Percentiles rank a stretch among this genome's conserved stretches.
These are phyloP conservation scores for Meripilus lineatus DNA, from an alignment of 1,284 basidiomycete species.

Conservation along the genomic window DNA sequence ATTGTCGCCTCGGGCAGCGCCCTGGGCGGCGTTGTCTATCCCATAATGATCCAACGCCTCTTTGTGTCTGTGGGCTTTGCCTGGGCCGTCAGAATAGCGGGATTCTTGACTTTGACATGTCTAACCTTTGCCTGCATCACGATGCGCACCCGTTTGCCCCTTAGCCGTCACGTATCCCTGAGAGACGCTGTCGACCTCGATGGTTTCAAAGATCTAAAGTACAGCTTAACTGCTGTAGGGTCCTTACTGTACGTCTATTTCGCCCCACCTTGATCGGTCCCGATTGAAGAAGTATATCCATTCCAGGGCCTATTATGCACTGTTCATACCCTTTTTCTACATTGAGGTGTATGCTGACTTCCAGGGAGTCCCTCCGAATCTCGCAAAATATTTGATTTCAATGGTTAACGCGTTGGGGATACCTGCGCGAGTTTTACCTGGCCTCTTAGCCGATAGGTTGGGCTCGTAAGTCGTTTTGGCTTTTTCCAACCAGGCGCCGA, in stretches of 20 bases:
- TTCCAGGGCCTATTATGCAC: slow-evolving; percentile 31
- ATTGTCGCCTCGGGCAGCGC: slow-evolving; percentile 32
- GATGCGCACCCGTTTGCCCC: slow-evolving; percentile 24
- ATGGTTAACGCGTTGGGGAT: slow-evolving; percentile 58
- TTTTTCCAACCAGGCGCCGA: too few relatives aligned
- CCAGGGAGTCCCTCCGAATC: slow-evolving; percentile 28
- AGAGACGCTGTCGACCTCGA: slow-evolving; percentile 24
- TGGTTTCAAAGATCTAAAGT: slow-evolving; percentile 28
- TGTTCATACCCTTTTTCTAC: slow-evolving; percentile 65
- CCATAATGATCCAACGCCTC: slow-evolving; percentile 54
- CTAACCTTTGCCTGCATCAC: slow-evolving; percentile 25
- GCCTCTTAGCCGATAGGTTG: slow-evolving; percentile 52
- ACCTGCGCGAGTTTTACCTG: slow-evolving; percentile 51
- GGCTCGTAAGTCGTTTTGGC: slow-evolving; percentile 29
- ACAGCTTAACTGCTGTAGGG: slow-evolving; percentile 22
- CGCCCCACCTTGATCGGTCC: background rate
- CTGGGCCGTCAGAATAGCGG: slow-evolving; percentile 46
- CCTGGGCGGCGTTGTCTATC: slow-evolving; percentile 59
- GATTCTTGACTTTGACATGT: slow-evolving; percentile 27
- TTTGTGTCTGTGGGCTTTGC: slow-evolving; percentile 52
- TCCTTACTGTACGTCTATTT: slow-evolving; percentile 25
- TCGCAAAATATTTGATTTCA: slow-evolving; percentile 48
- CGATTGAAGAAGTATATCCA: background rate
- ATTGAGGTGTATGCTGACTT: slow-evolving; percentile 46
- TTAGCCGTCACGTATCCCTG: slow-evolving; percentile 16